phyloP scores from a whole-genome alignment of 2,329 filamentous ascomycete species.

The Tolypocladium endophyticum region DNA sequence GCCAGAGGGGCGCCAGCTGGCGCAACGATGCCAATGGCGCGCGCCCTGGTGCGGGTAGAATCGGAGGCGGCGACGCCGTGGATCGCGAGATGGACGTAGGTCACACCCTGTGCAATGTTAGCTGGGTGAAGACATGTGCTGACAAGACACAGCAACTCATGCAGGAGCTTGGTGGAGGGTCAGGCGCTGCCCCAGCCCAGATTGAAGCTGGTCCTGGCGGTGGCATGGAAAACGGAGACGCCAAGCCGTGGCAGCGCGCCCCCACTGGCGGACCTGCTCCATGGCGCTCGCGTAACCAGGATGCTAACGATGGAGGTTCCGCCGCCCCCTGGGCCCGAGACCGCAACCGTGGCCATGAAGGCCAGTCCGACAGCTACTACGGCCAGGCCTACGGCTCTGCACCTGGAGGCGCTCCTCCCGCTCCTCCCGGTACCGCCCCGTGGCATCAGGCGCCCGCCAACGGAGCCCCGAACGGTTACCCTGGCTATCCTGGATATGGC shows the following conservation, averaged over 20 bases:
- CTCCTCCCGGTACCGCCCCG: conserved; percentile 18
- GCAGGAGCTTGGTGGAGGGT: conserved; percentile 83
- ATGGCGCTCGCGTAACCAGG: conserved; percentile 53
- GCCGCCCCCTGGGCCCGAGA: conserved; percentile 55
- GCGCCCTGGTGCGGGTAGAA: conserved; percentile 48
- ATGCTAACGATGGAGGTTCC: conserved; percentile 38
- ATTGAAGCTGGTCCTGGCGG: conserved; percentile 75
- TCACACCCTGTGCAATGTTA: conserved; percentile 4
- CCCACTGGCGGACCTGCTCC: conserved; percentile 77
- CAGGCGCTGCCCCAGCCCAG: conserved; percentile 57
- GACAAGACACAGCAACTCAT: conserved; percentile 68
- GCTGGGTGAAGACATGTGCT: conserved; percentile 18
- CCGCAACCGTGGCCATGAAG: conserved; percentile 37
- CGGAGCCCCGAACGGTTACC: conserved; percentile 42
- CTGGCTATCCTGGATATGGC: conserved; percentile 35
- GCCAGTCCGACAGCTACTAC: conserved; percentile 17
- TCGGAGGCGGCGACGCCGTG: conserved; percentile 72
- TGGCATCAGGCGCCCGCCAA: conserved; percentile 42
- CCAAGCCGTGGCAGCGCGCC: conserved; percentile 81
- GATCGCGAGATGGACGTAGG: conserved; percentile 91
- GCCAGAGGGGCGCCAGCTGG: conserved; percentile 84
- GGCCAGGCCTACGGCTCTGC: conserved; percentile 7
- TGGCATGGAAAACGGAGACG: conserved; percentile 43
- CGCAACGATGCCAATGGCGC: conserved; percentile 59
- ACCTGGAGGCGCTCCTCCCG: conserved; percentile 7